A percentile compares a stretch with the other conserved stretches of the same genome.
Evolutionary conservation across 371 early-diverging fungal genomes (phyloP).

Genomic region (Mucor saturninus): DNA sequence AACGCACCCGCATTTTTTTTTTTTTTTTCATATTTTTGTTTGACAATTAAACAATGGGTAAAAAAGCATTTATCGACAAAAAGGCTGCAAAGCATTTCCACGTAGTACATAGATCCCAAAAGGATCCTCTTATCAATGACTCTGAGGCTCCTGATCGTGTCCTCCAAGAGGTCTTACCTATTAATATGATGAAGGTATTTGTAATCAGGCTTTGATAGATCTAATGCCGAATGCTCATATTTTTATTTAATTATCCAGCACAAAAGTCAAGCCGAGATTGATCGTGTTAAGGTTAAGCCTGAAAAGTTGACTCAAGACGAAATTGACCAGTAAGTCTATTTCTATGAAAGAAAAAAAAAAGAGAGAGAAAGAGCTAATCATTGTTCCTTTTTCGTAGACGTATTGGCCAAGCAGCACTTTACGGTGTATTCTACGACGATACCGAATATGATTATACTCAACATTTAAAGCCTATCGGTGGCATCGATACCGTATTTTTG

Average conservation of each 20-base stretch:
- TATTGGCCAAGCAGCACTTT: slow-evolving; percentile 76
- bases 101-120: slow-evolving; percentile 94
- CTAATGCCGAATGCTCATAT: neutral
- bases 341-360: neutral
- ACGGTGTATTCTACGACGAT: slow-evolving; percentile 90
- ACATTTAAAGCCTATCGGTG: slow-evolving; percentile 92
- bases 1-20: slow-evolving; percentile 12
- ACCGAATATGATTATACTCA: slow-evolving; percentile 91
- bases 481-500: slow-evolving; percentile 83
- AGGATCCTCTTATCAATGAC: slow-evolving; percentile 90
- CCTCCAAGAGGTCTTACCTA: slow-evolving; percentile 77
- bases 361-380: neutral
- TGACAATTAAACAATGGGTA: slow-evolving; percentile 57
- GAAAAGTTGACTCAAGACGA: slow-evolving; percentile 51
- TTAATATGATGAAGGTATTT: slow-evolving; percentile 68
- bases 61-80: slow-evolving; percentile 88
- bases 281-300: slow-evolving; percentile 38
- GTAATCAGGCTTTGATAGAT: neutral
- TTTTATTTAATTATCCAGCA: slow-evolving; percentile 24
- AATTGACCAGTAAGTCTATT: slow-evolving; percentile 43
- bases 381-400: slow-evolving; percentile 38
- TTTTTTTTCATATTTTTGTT: slow-evolving; percentile 9
- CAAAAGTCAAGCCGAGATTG: slow-evolving; percentile 50
- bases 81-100: slow-evolving; percentile 84
- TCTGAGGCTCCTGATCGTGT: slow-evolving; percentile 80